Conservation (phyloP, 371 early-diverging fungal genomes). For the Mortierella sp. region DNA sequence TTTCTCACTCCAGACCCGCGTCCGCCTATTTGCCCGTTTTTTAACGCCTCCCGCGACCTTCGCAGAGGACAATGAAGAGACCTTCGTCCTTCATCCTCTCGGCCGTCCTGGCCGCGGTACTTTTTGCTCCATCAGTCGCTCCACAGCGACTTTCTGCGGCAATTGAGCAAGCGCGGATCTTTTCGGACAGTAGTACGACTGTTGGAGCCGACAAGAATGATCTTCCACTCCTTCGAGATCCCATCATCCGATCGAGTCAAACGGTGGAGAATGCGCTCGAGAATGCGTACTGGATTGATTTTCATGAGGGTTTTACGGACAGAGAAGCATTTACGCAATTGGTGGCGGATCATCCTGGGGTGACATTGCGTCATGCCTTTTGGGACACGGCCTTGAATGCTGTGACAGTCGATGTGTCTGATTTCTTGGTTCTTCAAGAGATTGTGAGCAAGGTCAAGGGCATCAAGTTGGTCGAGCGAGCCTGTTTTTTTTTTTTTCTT, state of each 20-base stretch:
- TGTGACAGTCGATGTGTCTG: conserved; percentile 27
- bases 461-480: conserved; percentile 46
- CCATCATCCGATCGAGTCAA: conserved; percentile 30
- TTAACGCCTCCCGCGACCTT: no score
- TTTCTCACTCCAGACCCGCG: no score
- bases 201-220: conserved; percentile 36
- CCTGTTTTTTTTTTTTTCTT: no score
- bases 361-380: conserved; percentile 42
- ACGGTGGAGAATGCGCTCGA: conserved; percentile 33
- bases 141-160: conserved; percentile 21
- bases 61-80: neutral
- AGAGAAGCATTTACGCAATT: conserved; percentile 23
- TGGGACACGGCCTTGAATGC: conserved; percentile 40
- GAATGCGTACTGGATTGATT: conserved; percentile 51
- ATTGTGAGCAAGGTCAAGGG: conserved; percentile 28
- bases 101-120: conserved; percentile 8
- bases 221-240: conserved; percentile 26
- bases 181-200: conserved; percentile 29
- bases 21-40: no score
- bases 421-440: conserved; percentile 25
- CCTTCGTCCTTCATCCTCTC: conserved; percentile 16
- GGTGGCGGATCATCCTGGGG: conserved; percentile 27
- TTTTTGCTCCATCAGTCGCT: conserved; percentile 7
- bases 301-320: conserved; percentile 37
- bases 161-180: conserved; percentile 15